Evolutionary conservation across 768 basidiomycete species (phyloP).

Genomic region (Pisolithus microcarpus): DNA sequence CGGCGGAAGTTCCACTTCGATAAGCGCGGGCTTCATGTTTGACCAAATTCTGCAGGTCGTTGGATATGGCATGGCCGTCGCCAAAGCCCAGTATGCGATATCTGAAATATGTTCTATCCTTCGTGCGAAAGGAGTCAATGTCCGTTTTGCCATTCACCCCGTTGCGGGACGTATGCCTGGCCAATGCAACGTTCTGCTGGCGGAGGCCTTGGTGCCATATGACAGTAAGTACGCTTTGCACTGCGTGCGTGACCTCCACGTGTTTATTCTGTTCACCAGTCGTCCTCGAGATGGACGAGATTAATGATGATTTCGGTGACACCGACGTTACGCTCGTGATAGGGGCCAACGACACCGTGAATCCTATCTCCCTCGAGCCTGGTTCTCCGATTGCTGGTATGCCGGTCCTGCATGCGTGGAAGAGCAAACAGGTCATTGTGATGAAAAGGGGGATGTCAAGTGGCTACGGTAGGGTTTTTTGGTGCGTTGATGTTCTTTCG

Average conservation of each 20-base stretch:
- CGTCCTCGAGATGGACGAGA: conserved; percentile 90
- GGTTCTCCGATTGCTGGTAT: conserved; percentile 87
- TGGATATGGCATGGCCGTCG: conserved; percentile 89
- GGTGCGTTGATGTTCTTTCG: neutral
- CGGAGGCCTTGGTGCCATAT: conserved; percentile 86
- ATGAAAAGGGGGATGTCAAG: conserved; percentile 91
- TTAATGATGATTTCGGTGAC: conserved; percentile 85
- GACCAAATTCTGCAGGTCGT: conserved; percentile 44
- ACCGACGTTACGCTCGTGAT: conserved; percentile 90
- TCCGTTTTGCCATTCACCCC: conserved; percentile 83
- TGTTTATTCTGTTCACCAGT: conserved; percentile 36
- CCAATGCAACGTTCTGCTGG: conserved; percentile 86
- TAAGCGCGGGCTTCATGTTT: conserved; percentile 5
- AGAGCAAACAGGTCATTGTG: conserved; percentile 86
- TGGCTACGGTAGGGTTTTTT: conserved; percentile 59
- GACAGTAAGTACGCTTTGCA: conserved; percentile 45
- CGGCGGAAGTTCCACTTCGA: neutral
- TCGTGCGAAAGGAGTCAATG: conserved; percentile 66
- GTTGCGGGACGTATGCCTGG: conserved; percentile 93
- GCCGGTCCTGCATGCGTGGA: conserved; percentile 90
- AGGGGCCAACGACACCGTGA: conserved; percentile 89
- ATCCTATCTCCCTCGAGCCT: conserved; percentile 81
- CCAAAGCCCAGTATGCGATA: conserved; percentile 79
- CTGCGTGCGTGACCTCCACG: neutral
- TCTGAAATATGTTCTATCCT: conserved; percentile 71